A percentile compares a stretch with the other conserved stretches of the same genome.
These are phyloP conservation scores for Talaromyces sp. DNA, from an alignment of 2,329 filamentous ascomycete genomes.

Conservation along the genomic window DNA sequence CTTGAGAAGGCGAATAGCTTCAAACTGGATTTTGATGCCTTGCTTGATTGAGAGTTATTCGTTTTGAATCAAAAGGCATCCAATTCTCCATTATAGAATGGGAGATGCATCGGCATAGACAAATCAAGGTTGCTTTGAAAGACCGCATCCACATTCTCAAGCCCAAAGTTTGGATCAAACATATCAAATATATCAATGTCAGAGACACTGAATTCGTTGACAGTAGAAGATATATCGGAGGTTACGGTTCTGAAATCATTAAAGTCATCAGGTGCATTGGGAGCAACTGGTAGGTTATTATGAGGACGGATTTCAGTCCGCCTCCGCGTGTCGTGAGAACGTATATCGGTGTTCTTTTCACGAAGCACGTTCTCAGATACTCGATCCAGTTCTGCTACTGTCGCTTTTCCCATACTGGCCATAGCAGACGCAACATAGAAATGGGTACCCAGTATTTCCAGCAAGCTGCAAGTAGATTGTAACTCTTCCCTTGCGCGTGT, in stretches of 20 bases:
- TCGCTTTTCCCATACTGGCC: conserved; percentile 7
- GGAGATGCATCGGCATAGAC: background rate
- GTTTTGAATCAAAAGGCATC: background rate
- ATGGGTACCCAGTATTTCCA: conserved; percentile 1
- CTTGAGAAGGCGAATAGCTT: conserved; percentile 3
- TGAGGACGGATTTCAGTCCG: background rate
- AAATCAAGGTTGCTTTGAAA: conserved; percentile 12
- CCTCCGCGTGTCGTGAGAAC: background rate
- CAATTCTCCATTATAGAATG: background rate
- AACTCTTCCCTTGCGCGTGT: conserved; percentile 6
- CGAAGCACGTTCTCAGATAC: background rate
- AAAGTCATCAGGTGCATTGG: background rate
- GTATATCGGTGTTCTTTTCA: background rate
- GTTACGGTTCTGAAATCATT: background rate
- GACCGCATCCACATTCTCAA: conserved; percentile 7
- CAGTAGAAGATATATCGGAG: background rate
- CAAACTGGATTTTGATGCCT: background rate
- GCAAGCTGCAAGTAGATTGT: background rate
- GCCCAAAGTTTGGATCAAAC: conserved; percentile 9
- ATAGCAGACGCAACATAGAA: conserved; percentile 6
- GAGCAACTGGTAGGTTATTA: background rate
- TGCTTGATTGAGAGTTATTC: conserved; percentile 1
- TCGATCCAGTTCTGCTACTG: conserved; percentile 8
- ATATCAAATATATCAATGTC: conserved; percentile 6
- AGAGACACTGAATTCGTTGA: background rate